A percentile compares a stretch with the other conserved stretches of the same genome.
These are phyloP conservation scores for Flammula alnicola DNA, from an alignment of 1,284 basidiomycete genomes.

Conservation along the genomic window DNA sequence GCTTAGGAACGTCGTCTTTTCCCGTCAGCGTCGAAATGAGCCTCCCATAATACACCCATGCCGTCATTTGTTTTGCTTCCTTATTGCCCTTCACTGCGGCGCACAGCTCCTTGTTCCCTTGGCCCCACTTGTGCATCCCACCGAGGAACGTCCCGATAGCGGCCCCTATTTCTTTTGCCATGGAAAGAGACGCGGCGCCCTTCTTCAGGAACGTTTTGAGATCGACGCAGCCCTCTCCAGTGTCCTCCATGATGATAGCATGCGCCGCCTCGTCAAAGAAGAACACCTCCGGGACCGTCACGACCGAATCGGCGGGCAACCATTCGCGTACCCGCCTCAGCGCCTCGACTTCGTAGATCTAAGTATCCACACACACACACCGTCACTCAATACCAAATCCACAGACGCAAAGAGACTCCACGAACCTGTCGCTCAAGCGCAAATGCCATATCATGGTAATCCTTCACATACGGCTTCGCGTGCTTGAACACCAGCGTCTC, in stretches of 20 bases:
- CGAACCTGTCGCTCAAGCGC: slow-evolving; percentile 58
- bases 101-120: slow-evolving; percentile 33
- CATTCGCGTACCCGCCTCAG: slow-evolving; percentile 43
- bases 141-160: slow-evolving; percentile 57
- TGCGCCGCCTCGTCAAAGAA: slow-evolving; percentile 51
- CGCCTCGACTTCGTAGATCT: slow-evolving; percentile 58
- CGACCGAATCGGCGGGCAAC: slow-evolving; percentile 38
- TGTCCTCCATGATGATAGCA: slow-evolving; percentile 66
- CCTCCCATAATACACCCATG: slow-evolving; percentile 51
- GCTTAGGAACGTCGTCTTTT: slow-evolving; percentile 32
- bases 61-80: slow-evolving; percentile 46
- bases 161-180: slow-evolving; percentile 50
- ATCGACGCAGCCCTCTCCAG: slow-evolving; percentile 43
- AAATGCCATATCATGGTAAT: slow-evolving; percentile 38
- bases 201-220: slow-evolving; percentile 55
- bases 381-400: slow-evolving; percentile 2
- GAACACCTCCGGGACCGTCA: slow-evolving; percentile 53
- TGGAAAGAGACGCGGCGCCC: slow-evolving; percentile 33
- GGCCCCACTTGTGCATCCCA: slow-evolving; percentile 49
- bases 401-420: slow-evolving; percentile 2
- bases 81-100: slow-evolving; percentile 44
- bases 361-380: not conserved
- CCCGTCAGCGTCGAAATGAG: slow-evolving; percentile 50
- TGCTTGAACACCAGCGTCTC: slow-evolving; percentile 61
- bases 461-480: slow-evolving; percentile 48